These are phyloP conservation scores for Salix arbutifolia DNA, from an alignment of 345 rosid species.

Conservation along the genomic window DNA sequence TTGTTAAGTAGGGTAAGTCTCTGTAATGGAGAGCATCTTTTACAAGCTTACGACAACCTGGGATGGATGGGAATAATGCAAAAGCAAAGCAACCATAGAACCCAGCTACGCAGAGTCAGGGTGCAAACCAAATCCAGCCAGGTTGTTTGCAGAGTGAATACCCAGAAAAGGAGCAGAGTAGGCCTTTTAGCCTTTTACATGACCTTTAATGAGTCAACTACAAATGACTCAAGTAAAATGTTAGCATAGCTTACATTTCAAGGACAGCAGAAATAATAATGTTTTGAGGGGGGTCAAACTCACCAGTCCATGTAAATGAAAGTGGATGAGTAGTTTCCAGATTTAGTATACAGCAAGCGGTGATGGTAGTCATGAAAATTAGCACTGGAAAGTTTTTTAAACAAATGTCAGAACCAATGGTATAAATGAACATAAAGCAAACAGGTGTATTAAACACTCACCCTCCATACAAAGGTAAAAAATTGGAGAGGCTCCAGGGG, in stretches of 20 bases:
- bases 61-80: not conserved
- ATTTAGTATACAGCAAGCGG: constrained; percentile 88
- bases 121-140: not conserved
- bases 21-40: not conserved
- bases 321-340: constrained; percentile 94
- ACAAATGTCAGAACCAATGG: constrained; percentile 4
- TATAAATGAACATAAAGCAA: not conserved
- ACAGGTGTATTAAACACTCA: constrained; percentile 28
- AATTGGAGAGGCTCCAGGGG: constrained; percentile 94
- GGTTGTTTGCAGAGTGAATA: not conserved
- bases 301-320: constrained; percentile 97
- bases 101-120: not conserved
- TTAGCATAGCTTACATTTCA: not conserved
- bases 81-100: not conserved
- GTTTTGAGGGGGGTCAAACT: constrained; percentile 20
- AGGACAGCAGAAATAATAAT: not conserved
- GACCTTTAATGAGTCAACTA: not conserved
- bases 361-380: constrained; percentile 99
- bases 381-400: constrained; percentile 49
- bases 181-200: not conserved
- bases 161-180: constrained; percentile 3
- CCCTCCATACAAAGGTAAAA: constrained; percentile 96
- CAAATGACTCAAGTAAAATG: not conserved
- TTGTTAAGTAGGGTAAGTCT: not conserved
- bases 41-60: not conserved